Evolutionary conservation across 1,284 basidiomycete species (phyloP).

Genomic region (Heterobasidion annosum): DNA sequence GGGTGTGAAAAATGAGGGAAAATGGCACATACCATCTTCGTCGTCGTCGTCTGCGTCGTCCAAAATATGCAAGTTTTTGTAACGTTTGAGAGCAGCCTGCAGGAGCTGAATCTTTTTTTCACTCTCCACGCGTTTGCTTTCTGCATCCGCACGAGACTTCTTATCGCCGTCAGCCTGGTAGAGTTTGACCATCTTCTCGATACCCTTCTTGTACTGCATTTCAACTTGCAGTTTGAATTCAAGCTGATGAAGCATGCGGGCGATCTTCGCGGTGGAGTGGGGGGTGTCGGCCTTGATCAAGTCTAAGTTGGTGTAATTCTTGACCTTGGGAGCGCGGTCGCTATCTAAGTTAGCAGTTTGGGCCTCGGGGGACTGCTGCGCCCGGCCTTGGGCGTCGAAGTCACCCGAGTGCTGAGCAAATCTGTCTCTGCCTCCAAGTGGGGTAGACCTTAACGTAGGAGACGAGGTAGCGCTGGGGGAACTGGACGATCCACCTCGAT

Average conservation of each 20-base stretch:
- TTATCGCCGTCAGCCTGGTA: slow-evolving; percentile 96
- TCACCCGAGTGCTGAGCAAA: slow-evolving; percentile 27
- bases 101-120: slow-evolving; percentile 95
- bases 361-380: slow-evolving; percentile 31
- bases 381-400: slow-evolving; percentile 26
- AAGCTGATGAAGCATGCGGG: slow-evolving; percentile 96
- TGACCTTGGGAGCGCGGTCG: slow-evolving; percentile 37
- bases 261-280: slow-evolving; percentile 93
- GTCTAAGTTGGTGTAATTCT: slow-evolving; percentile 76
- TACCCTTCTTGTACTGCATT: slow-evolving; percentile 96
- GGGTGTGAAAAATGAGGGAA: not conserved
- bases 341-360: slow-evolving; percentile 28
- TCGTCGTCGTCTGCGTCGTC: slow-evolving; percentile 83
- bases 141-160: slow-evolving; percentile 85
- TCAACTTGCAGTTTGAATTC: slow-evolving; percentile 99
- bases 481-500: slow-evolving; percentile 36
- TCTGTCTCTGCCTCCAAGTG: slow-evolving; percentile 20
- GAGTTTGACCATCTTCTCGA: slow-evolving; percentile 97
- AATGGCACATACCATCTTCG: slow-evolving; percentile 39
- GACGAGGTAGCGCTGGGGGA: slow-evolving; percentile 24
- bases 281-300: slow-evolving; percentile 97
- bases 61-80: slow-evolving; percentile 93
- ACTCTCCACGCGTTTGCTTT: slow-evolving; percentile 89
- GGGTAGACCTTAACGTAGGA: slow-evolving; percentile 17
- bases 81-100: slow-evolving; percentile 87